phyloP scores from a whole-genome alignment of 176 grass and related monocot genomes.

The Panicum miliaceum region DNA sequence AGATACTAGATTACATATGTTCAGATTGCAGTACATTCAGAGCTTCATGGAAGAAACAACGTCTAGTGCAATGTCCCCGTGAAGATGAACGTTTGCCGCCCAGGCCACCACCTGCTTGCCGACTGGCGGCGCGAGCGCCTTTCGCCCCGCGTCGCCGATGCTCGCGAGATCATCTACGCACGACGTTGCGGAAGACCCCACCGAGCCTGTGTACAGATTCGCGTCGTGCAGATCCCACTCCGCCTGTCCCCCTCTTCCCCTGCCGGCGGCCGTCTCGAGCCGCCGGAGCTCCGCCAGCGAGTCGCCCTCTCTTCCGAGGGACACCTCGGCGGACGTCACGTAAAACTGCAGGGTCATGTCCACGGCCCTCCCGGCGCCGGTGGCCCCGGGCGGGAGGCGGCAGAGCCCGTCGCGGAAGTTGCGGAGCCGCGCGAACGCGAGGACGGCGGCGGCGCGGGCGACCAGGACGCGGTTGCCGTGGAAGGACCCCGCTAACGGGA shows the following conservation, averaged over 20 bases:
- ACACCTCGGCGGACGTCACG: fast-evolving
- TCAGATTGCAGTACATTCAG: neutral
- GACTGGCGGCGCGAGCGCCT: neutral
- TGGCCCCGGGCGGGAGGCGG: neutral
- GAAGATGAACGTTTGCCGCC: neutral
- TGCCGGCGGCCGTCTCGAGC: neutral
- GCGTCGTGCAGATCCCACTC: fast-evolving
- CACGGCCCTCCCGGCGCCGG: neutral
- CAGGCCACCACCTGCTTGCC: neutral
- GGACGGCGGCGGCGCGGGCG: neutral
- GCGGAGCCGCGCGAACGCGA: neutral
- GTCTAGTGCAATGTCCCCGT: neutral
- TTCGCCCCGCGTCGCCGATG: neutral
- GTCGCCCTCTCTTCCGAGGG: neutral
- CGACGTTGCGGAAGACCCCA: fast-evolving
- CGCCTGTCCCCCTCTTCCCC: neutral
- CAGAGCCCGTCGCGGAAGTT: neutral
- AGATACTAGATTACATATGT: neutral
- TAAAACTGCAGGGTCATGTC: neutral
- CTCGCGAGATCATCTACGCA: neutral
- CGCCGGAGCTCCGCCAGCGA: neutral
- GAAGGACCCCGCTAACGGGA: neutral
- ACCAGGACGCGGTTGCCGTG: neutral
- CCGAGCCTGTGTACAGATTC: fast-evolving
- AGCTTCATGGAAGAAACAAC: neutral